phyloP scores from a whole-genome alignment of 495 filamentous ascomycete species.

The Chaetomium cochliodes region DNA sequence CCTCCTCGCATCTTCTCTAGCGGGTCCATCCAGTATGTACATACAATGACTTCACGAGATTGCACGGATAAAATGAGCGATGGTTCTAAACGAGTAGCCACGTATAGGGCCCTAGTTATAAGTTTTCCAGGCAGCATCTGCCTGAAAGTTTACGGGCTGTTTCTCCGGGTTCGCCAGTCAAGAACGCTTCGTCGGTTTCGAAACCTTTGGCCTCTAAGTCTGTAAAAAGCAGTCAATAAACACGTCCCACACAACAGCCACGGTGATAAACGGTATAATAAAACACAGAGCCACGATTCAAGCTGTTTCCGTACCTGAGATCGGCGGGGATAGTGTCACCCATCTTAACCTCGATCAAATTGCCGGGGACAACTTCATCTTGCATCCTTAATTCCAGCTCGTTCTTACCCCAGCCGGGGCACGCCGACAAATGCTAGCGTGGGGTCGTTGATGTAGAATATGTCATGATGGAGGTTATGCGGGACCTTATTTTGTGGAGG shows the following conservation, averaged over 20 bases:
- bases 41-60: too few relatives aligned
- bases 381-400: too few relatives aligned
- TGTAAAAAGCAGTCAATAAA: neutral
- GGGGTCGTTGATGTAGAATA: conserved; percentile 66
- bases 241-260: neutral
- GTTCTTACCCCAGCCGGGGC: too few relatives aligned
- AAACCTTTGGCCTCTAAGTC: conserved; percentile 78
- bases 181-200: conserved; percentile 38
- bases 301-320: conserved; percentile 32
- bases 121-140: too few relatives aligned
- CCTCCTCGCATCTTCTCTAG: too few relatives aligned
- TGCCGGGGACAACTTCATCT: conserved; percentile 81
- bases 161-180: conserved; percentile 79
- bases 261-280: neutral
- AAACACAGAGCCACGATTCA: neutral
- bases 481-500: too few relatives aligned
- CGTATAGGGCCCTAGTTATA: too few relatives aligned
- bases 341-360: conserved; percentile 70
- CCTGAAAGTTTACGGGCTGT: too few relatives aligned
- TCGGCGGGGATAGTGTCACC: conserved; percentile 80
- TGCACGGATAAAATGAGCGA: too few relatives aligned
- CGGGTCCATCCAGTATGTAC: too few relatives aligned
- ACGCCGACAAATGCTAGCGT: conserved; percentile 61
- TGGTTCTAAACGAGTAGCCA: too few relatives aligned
- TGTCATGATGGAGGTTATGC: conserved; percentile 66